Evolutionary conservation across 169 alveolate genomes (phyloP), one percentile per base, ranked within the genome.

Genomic region (Hepatocystis sp.): DNA sequence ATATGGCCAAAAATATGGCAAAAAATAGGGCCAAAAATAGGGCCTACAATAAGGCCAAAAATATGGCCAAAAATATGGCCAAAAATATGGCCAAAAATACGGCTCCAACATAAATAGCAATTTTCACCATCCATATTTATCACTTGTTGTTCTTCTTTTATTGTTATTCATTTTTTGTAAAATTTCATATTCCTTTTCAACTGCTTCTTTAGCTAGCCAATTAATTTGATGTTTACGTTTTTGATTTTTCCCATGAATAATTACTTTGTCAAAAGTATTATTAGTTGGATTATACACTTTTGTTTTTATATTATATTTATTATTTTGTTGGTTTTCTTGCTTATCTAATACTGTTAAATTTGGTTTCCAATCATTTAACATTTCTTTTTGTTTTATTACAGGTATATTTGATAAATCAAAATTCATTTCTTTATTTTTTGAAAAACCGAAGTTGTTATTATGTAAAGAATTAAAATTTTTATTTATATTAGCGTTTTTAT

Each of bases 191-290:
- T 94, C 97, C 53, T 88, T 84, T 51, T 94, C 97, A 60, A 92
- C 94, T 10, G 97, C 97, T 34, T 94, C 97, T 39, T 90, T 85
- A 10, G 97, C 97, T 60, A 94, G 90, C 96, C 96, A 94, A 86
- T 91, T 93, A 52, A 94, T 94, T 95, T 93, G 91, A 71, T 71
- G 86, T 46, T 71, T 71, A 4, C 86, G 63, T 63, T 71, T 71
- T 13, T 71, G 86, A 28, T 71, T 71, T 56, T 71, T 71, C 13
- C 86, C 86, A 47, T 71, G 86, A 30, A 71, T 52, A 34, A 71
- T 71, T 10, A 60, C 86, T 49, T 56, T 71, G 28, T 71, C 86
- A 63, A 71, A 71, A 7, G 86, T 71, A 51, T 71, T 71, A 58
- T 64, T 71, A 15, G 58, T 19, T 13, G 86, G 36, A 23, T 71